Base-by-base conservation (phyloP, 768 basidiomycete genomes). In the Austroboletus eburneus region DNA sequence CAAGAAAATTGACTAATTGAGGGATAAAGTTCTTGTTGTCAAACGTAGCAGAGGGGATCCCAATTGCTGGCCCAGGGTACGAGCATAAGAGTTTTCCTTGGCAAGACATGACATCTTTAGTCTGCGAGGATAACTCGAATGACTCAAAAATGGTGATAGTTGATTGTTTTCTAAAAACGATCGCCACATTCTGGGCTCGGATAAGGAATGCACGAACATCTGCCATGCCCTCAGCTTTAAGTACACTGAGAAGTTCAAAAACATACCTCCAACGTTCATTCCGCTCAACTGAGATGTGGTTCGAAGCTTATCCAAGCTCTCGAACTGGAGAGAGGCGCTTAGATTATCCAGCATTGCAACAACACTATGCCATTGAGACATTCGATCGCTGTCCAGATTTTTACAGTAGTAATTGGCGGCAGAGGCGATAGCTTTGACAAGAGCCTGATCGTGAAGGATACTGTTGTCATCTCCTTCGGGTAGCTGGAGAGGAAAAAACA, bases 181-280 rank as follows among this genome's bases (percentile, higher is more conserved):
- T 37, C 8, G 64, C 75, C 4, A 75, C 74, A 41, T 79, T 80
- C 42, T 79, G 77, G 1, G 66, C 62, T 23, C 61, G 60, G 23
- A 79, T 64, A 4, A 63, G 63, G 29, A 77, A 61, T 22, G 61
- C 62, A 10, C 71, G 45, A 29, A 67, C 54, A 48, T 70, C 78
- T 78, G 27, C 27, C 23, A 18, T 1, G 16, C 5, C 13, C 9
- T 49, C 14, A 49, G 35, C 17, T 34, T 34, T 4, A 16, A 25
- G 10, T 10, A 30, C 22, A 16, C 27, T 9, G 2, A 14, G 13
- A 3, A 16, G 18, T 14, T 45, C 17, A 22, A n/a, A 23, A n/a
- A 21, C 34, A 4, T 46, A 64, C 62, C 62, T 52, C 59, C 62
- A 14, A 43, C 37, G 8, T 42, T 3, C 55, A 68, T 58, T 3